Conservation (phyloP, 768 basidiomycete species). For the Rhodotorula paludigena region DNA sequence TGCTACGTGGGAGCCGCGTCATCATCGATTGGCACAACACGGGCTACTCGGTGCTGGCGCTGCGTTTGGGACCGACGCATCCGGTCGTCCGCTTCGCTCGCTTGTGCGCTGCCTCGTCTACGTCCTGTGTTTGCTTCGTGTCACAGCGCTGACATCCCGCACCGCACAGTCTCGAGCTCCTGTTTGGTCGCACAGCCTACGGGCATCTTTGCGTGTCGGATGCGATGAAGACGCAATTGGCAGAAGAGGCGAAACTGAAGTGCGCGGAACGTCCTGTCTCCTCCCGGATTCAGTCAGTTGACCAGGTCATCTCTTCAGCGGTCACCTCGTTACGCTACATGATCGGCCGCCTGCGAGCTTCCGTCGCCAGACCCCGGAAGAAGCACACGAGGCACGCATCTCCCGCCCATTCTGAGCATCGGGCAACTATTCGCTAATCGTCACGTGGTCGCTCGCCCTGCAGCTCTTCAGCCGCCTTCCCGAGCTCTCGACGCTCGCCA, state of each 20-base stretch:
- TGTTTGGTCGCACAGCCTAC: conserved; percentile 73
- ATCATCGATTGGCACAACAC: conserved; percentile 99
- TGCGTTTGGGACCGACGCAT: conserved; percentile 68
- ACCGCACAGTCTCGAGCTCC: conserved; percentile 74
- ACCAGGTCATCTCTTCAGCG: not conserved
- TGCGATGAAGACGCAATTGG: conserved; percentile 72
- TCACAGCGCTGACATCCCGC: not conserved
- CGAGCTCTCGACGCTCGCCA: conserved; percentile 41
- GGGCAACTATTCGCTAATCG: no score
- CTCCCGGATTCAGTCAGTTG: not conserved
- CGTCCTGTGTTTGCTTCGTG: not conserved
- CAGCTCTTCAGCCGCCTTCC: conserved; percentile 47
- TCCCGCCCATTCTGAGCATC: not conserved
- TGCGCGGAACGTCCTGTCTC: conserved; percentile 50
- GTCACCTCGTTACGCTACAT: conserved; percentile 44
- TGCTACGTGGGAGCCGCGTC: conserved; percentile 68
- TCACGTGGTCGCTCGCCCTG: conserved; percentile 47
- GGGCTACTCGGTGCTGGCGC: conserved; percentile 83
- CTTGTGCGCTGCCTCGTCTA: conserved; percentile 56
- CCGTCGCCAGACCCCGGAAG: conserved; percentile 62
- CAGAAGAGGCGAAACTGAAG: conserved; percentile 69
- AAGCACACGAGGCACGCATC: conserved; percentile 66
- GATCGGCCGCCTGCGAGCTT: conserved; percentile 88
- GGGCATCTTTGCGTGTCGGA: conserved; percentile 89
- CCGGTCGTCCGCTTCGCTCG: conserved; percentile 67